These are phyloP conservation scores for Serendipita vermifera DNA, from an alignment of 768 basidiomycete species.

Conservation along the genomic window DNA sequence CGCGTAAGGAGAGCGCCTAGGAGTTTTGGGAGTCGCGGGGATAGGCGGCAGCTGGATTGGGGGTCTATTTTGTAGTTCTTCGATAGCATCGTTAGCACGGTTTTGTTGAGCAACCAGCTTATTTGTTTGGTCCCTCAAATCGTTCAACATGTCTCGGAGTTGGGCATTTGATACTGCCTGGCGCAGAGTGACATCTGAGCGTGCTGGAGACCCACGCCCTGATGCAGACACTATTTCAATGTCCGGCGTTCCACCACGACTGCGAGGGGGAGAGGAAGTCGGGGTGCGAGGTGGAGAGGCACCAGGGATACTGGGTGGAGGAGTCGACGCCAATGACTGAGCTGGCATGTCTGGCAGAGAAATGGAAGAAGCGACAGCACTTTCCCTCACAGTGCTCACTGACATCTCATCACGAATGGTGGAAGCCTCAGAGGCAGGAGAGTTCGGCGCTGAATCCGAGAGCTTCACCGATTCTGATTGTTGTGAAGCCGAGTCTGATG, in stretches of 20 bases:
- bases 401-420: neutral
- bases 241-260: neutral
- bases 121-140: constrained; percentile 44
- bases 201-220: neutral
- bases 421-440: neutral
- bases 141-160: constrained; percentile 41
- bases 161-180: constrained; percentile 20
- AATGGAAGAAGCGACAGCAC: neutral
- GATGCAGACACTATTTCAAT: constrained; percentile 7
- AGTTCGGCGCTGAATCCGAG: neutral
- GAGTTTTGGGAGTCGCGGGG: constrained; percentile 32
- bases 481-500: neutral
- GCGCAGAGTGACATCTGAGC: constrained; percentile 12
- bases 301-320: neutral
- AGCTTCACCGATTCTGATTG: neutral
- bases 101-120: constrained; percentile 52
- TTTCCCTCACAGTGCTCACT: neutral
- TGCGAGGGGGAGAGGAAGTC: constrained; percentile 6
- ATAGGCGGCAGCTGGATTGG: constrained; percentile 19
- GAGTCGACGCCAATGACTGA: neutral
- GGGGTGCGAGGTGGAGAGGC: constrained; percentile 10
- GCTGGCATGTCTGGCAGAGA: neutral
- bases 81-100: constrained; percentile 45
- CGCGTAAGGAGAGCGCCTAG: constrained; percentile 15
- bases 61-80: constrained; percentile 43